Percentiles rank a stretch among this genome's conserved stretches.
phyloP scores from a whole-genome alignment of 139 green algal genomes.

The Coelastrella sp. region DNA sequence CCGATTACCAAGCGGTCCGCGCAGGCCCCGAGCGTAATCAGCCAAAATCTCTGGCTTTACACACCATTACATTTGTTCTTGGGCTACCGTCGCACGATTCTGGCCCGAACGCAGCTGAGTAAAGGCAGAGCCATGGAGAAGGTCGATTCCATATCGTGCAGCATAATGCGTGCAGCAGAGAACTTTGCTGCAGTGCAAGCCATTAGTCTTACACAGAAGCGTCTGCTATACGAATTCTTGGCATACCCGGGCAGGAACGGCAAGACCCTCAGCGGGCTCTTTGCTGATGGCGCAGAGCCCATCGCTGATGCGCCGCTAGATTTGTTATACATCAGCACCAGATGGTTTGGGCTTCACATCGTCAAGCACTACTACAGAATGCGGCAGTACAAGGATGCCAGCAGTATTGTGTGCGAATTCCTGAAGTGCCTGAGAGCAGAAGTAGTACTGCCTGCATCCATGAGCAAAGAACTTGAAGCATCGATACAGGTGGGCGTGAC shows the following conservation, averaged over 20 bases:
- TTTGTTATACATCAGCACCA: slow-evolving; percentile 2
- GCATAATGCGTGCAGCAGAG: slow-evolving; percentile 14
- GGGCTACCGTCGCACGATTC: too few relatives aligned
- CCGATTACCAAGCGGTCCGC: too few relatives aligned
- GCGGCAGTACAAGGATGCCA: slow-evolving; percentile 29
- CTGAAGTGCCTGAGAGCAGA: slow-evolving; percentile 22
- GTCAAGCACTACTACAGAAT: slow-evolving; percentile 46
- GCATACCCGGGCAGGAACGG: slow-evolving; percentile 20
- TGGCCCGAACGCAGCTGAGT: background rate
- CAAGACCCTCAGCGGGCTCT: slow-evolving; percentile 26
- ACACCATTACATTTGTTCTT: too few relatives aligned
- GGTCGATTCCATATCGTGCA: background rate
- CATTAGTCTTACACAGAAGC: background rate
- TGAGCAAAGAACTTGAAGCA: slow-evolving; percentile 17
- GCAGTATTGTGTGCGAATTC: background rate
- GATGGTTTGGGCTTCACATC: slow-evolving; percentile 27
- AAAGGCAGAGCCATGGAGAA: background rate
- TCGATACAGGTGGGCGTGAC: slow-evolving; percentile 11
- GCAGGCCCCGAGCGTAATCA: too few relatives aligned
- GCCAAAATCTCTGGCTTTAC: too few relatives aligned
- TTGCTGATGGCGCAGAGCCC: slow-evolving; percentile 13
- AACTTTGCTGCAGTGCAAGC: background rate
- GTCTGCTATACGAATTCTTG: slow-evolving; percentile 36
- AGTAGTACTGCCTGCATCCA: background rate
- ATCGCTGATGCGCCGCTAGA: background rate